Percentiles rank a stretch among this genome's conserved stretches.
Evolutionary conservation across 139 green algal genomes (phyloP).

Genomic region (Chlorella vulgaris): DNA sequence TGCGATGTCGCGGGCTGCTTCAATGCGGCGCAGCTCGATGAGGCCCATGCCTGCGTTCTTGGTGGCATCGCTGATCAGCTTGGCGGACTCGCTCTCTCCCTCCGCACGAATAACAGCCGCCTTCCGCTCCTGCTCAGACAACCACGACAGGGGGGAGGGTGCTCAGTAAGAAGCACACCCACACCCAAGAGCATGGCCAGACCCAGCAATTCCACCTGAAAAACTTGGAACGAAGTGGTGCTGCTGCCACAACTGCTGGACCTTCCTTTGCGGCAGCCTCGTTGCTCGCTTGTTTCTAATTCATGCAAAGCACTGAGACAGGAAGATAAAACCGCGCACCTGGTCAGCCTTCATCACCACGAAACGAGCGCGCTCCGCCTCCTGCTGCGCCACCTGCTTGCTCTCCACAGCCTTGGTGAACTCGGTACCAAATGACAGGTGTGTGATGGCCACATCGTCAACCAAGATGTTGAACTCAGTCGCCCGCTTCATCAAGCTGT

Average conservation of each 20-base stretch:
- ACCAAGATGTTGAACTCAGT: constrained; percentile 97
- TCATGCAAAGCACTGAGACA: too few relatives aligned
- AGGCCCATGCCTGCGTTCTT: constrained; percentile 81
- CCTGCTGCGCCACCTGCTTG: constrained; percentile 99
- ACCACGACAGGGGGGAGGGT: too few relatives aligned
- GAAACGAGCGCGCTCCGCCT: constrained; percentile 96
- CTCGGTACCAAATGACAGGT: constrained; percentile 96
- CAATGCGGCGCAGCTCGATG: constrained; percentile 97
- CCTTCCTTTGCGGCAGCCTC: not conserved
- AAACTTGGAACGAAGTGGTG: too few relatives aligned
- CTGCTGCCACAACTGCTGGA: too few relatives aligned
- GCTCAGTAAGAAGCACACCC: too few relatives aligned
- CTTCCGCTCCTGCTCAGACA: constrained; percentile 75
- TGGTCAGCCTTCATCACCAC: constrained; percentile 94
- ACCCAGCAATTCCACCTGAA: too few relatives aligned
- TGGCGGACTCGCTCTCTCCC: constrained; percentile 93
- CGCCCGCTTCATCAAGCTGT: constrained; percentile 79
- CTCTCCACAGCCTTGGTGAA: constrained; percentile 96
- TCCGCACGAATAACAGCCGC: constrained; percentile 94
- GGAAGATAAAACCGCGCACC: constrained; percentile 64
- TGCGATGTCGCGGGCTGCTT: constrained; percentile 97
- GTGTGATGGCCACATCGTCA: constrained; percentile 98
- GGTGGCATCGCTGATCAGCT: constrained; percentile 97
- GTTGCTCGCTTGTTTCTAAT: too few relatives aligned
- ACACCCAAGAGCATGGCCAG: too few relatives aligned